Conservation (phyloP, 2,329 filamentous ascomycete genomes). For the Xylariaceae sp. region DNA sequence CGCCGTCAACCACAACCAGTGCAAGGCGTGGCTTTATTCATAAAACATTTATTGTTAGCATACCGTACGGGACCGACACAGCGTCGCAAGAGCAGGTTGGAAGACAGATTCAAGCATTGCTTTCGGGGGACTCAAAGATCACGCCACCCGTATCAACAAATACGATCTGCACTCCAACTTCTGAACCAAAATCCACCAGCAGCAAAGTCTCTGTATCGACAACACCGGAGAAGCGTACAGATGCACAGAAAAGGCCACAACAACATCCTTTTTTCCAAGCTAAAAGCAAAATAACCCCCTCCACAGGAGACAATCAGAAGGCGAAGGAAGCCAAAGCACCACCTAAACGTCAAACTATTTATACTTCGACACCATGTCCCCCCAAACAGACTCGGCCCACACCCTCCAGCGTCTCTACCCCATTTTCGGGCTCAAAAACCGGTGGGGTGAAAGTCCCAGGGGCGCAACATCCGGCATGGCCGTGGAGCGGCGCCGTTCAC, state of each 20-base stretch:
- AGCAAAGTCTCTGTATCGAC: not conserved
- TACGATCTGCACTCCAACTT: constrained; percentile 15
- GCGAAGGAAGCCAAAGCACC: constrained; percentile 27
- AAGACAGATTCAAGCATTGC: constrained; percentile 58
- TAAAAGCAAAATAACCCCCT: constrained; percentile 39
- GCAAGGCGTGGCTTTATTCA: constrained; percentile 36
- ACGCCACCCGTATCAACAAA: constrained; percentile 26
- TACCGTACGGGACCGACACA: constrained; percentile 56
- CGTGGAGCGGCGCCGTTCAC: constrained; percentile 60
- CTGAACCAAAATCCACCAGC: not conserved
- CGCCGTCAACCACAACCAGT: constrained; percentile 12
- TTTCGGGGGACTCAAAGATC: constrained; percentile 36
- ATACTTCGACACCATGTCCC: constrained; percentile 52
- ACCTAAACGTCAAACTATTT: constrained; percentile 39
- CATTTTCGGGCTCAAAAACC: constrained; percentile 44
- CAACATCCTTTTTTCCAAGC: constrained; percentile 64
- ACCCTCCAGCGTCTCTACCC: constrained; percentile 33
- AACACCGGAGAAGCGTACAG: constrained; percentile 15
- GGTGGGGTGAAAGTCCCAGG: constrained; percentile 59
- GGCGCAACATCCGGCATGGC: constrained; percentile 66
- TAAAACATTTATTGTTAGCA: constrained; percentile 45
- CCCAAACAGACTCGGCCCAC: constrained; percentile 40
- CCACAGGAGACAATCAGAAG: constrained; percentile 22
- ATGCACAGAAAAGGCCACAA: constrained; percentile 13
- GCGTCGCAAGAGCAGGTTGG: constrained; percentile 48